These are phyloP conservation scores for Wilhelminamyces savonicus DNA, from an alignment of 805 yeast species.

Conservation along the genomic window DNA sequence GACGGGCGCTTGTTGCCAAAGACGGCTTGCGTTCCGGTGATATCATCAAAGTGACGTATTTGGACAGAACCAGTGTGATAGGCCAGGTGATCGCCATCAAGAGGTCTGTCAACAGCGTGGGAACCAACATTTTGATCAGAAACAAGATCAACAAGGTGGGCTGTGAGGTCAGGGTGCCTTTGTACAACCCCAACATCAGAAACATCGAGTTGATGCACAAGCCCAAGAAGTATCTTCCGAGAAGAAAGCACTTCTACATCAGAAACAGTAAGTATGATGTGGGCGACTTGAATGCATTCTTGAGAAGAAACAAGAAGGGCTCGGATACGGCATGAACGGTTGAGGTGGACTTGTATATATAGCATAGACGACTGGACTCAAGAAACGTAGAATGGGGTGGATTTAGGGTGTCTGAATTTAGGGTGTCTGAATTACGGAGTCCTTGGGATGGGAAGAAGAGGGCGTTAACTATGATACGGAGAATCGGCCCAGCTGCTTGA, in stretches of 20 bases:
- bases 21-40: constrained; percentile 73
- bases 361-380: too few relatives aligned
- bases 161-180: constrained; percentile 74
- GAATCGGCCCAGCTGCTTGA: too few relatives aligned
- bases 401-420: too few relatives aligned
- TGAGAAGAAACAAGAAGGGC: constrained; percentile 13
- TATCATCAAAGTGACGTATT: constrained; percentile 66
- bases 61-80: constrained; percentile 58
- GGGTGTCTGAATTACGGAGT: too few relatives aligned
- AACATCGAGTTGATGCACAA: constrained; percentile 73
- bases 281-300: constrained; percentile 51
- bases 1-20: constrained; percentile 48
- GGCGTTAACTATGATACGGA: too few relatives aligned
- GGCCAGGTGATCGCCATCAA: constrained; percentile 80
- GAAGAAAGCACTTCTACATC: constrained; percentile 87
- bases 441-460: too few relatives aligned
- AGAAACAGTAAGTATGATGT: constrained; percentile 68
- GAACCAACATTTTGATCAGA: constrained; percentile 74
- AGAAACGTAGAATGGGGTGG: too few relatives aligned
- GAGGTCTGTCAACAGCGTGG: constrained; percentile 52
- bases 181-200: constrained; percentile 73
- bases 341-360: too few relatives aligned
- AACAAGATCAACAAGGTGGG: constrained; percentile 79
- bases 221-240: constrained; percentile 61
- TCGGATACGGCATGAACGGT: neutral